Percentiles rank a stretch among this genome's conserved stretches.
Conservation (phyloP, 768 basidiomycete genomes). For the Mycena vitilis region DNA sequence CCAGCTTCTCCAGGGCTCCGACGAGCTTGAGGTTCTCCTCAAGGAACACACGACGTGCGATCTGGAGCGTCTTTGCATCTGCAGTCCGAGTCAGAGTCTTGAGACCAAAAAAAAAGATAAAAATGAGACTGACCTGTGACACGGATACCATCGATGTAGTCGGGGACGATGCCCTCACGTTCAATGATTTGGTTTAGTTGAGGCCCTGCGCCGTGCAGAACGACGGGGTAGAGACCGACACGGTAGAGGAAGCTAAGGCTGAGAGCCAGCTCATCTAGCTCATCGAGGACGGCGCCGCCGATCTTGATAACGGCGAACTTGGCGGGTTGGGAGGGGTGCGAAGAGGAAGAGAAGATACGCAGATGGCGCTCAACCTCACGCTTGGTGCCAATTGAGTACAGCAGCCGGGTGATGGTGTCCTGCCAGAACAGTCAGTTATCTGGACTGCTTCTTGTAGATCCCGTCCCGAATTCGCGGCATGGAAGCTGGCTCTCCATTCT, state of each 20-base stretch:
- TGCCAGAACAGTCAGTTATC: slow-evolving; percentile 42
- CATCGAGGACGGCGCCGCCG: slow-evolving; percentile 93
- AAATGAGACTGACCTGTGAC: slow-evolving; percentile 79
- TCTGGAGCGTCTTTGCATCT: slow-evolving; percentile 94
- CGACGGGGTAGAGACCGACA: slow-evolving; percentile 97
- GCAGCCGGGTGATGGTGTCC: slow-evolving; percentile 97
- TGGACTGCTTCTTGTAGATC: neutral
- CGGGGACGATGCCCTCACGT: slow-evolving; percentile 90
- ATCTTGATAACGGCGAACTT: slow-evolving; percentile 99
- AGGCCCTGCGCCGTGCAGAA: slow-evolving; percentile 96
- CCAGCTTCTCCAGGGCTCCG: slow-evolving; percentile 90
- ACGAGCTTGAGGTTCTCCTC: slow-evolving; percentile 98
- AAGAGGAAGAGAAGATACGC: slow-evolving; percentile 96
- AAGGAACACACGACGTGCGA: slow-evolving; percentile 96
- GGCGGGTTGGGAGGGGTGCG: slow-evolving; percentile 88
- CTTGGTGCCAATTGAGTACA: slow-evolving; percentile 97
- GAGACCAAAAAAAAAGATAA: neutral
- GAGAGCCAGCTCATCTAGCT: slow-evolving; percentile 93
- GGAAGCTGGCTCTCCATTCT: neutral
- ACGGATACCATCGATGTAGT: slow-evolving; percentile 97
- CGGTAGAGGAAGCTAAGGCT: slow-evolving; percentile 97
- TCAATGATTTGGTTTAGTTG: slow-evolving; percentile 96
- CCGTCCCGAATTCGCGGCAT: neutral
- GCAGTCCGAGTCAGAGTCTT: slow-evolving; percentile 9
- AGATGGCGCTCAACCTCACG: slow-evolving; percentile 98